phyloP scores from a whole-genome alignment of 1,139 yeast species.

The Arxiozyma slooffiae region DNA sequence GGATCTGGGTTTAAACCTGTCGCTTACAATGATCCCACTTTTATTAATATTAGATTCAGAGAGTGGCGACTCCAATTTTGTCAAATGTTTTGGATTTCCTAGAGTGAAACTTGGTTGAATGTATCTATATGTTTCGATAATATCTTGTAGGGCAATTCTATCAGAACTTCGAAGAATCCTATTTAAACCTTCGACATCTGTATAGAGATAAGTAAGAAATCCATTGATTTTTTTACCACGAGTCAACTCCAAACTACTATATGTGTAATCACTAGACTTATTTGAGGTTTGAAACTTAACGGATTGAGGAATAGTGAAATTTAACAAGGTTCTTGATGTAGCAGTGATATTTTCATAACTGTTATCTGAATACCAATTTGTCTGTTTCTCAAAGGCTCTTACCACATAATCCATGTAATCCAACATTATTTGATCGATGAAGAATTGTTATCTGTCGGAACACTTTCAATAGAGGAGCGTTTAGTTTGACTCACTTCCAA shows the following conservation, averaged over 20 bases:
- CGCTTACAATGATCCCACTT: not conserved
- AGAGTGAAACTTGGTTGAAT: slow-evolving; percentile 38
- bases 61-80: not conserved
- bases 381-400: slow-evolving; percentile 54
- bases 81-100: not conserved
- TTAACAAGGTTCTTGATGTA: slow-evolving; percentile 56
- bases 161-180: slow-evolving; percentile 35
- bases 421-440: slow-evolving; percentile 40
- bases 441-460: not conserved
- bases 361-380: slow-evolving; percentile 72
- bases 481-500: too few relatives aligned
- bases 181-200: slow-evolving; percentile 34
- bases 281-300: slow-evolving; percentile 60
- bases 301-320: slow-evolving; percentile 67
- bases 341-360: slow-evolving; percentile 64
- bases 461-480: not conserved
- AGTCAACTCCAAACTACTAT: slow-evolving; percentile 64
- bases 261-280: slow-evolving; percentile 60
- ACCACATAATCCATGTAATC: slow-evolving; percentile 80
- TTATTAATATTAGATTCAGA: not conserved
- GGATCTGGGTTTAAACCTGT: slow-evolving; percentile 15
- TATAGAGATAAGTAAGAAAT: slow-evolving; percentile 70
- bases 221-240: slow-evolving; percentile 67
- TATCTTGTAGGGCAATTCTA: slow-evolving; percentile 53
- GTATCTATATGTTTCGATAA: slow-evolving; percentile 66